Percentiles rank a stretch among this genome's conserved stretches.
These are phyloP conservation scores for Leccinum uliginosum DNA, from an alignment of 768 basidiomycete genomes.

Conservation along the genomic window DNA sequence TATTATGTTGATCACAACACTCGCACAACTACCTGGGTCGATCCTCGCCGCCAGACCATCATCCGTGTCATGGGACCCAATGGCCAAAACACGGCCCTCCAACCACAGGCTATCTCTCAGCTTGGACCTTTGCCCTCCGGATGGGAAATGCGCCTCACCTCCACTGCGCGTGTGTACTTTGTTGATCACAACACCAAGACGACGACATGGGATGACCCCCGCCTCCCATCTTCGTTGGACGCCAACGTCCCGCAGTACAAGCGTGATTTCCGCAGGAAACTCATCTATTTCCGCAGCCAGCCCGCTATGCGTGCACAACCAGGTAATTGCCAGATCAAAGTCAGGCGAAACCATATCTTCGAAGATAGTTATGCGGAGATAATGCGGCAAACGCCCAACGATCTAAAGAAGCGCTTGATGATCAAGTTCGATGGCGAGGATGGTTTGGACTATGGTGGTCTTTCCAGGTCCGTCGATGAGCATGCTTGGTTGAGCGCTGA, in stretches of 20 bases:
- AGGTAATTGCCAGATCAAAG: constrained; percentile 99
- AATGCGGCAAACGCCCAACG: constrained; percentile 98
- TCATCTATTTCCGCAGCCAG: constrained; percentile 99
- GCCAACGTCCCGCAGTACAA: constrained; percentile 99
- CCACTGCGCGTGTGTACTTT: constrained; percentile 97
- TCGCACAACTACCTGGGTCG: constrained; percentile 99
- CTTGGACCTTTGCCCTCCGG: constrained; percentile 95
- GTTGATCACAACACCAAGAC: constrained; percentile 99
- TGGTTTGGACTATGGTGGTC: constrained; percentile 96
- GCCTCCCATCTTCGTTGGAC: constrained; percentile 90
- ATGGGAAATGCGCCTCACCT: constrained; percentile 99
- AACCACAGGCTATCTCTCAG: constrained; percentile 94
- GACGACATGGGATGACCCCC: constrained; percentile 99
- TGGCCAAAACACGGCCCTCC: constrained; percentile 81
- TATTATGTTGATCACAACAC: constrained; percentile 99
- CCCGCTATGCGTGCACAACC: constrained; percentile 98
- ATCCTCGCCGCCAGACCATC: constrained; percentile 94
- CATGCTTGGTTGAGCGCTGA: background rate
- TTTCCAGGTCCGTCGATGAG: constrained; percentile 68
- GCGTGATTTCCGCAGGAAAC: constrained; percentile 97
- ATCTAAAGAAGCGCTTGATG: constrained; percentile 98
- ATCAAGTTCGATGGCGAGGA: constrained; percentile 99
- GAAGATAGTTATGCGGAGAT: constrained; percentile 99
- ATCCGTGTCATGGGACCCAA: constrained; percentile 95
- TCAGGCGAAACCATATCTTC: constrained; percentile 96